These are phyloP conservation scores for Diplogelasinospora grovesii DNA, from an alignment of 495 filamentous ascomycete species.

Conservation along the genomic window DNA sequence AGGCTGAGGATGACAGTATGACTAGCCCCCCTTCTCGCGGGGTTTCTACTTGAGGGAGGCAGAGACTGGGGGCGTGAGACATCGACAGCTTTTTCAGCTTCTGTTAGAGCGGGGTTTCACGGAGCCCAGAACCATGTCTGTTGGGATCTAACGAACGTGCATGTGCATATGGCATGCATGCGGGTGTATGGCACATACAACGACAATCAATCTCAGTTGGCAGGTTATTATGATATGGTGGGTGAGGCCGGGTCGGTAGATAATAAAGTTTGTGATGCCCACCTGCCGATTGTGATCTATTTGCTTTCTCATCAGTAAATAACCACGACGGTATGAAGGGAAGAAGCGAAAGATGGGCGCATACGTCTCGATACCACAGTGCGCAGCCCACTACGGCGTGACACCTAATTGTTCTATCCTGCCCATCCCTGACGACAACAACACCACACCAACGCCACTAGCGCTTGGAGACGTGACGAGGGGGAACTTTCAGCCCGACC, in stretches of 20 bases:
- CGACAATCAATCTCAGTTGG: background rate
- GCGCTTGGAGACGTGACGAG: background rate
- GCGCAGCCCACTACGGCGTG: slow-evolving; percentile 2
- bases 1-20: no score
- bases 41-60: no score
- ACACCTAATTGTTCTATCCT: slow-evolving; percentile 7
- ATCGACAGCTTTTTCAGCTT: no score
- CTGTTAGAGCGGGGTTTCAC: no score
- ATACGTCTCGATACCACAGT: slow-evolving; percentile 7
- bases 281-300: background rate
- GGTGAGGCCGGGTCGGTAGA: background rate
- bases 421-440: background rate
- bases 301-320: no score
- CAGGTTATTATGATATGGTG: background rate
- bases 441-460: background rate
- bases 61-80: no score
- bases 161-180: no score
- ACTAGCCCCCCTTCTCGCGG: no score
- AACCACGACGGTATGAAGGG: background rate
- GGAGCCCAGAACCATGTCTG: no score
- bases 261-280: background rate
- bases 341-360: slow-evolving; percentile 12
- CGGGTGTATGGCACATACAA: no score
- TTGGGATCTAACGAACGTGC: no score
- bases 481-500: slow-evolving; percentile 7